Base-by-base conservation (phyloP, 176 grass and related monocot genomes). In the Aegilops sharonensis region DNA sequence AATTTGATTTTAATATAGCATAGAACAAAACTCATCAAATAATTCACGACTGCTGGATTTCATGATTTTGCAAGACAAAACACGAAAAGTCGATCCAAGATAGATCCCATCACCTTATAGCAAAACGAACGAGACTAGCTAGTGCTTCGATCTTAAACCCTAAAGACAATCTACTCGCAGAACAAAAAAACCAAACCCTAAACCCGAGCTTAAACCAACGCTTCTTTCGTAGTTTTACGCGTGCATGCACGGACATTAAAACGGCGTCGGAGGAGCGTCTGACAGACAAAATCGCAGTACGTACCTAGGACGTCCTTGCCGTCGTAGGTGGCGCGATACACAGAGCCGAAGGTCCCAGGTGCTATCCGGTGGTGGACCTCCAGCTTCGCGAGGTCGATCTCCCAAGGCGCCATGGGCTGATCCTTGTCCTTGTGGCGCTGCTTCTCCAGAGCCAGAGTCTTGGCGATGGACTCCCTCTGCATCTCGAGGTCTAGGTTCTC, bases 301-400 rank as follows among this genome's bases (percentile, higher is more conserved):
- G 8, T 75, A 75, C 72, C 72, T 75, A 75, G 42, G 43, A 75
- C 72, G 43, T 50, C 23, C 14, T 9, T 54, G 45, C 73, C 73
- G 15, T 77, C 74, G 74, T 77, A 77, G 27, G 74, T 77, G 15
- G 47, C 74, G 27, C 74, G 74, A 2, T 77, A 56, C 15, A 77
- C 74, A 17, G 47, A 52, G 47, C 74, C 74, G 17, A 77, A 56
- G 8, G 74, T 56, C 47, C 74, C 74, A 8, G 45, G 74, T 5
- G 47, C 50, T 20, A 52, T 54, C 47, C 50, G 15, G 8, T 9
- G 3, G 25, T 56, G 47, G 17, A 77, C 47, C 27, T 56, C 47
- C 0, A 77, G 74, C 27, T 77, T 77, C 25, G 74, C 74, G 47
- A 77, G 74, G 47, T 77, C 47, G 47, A 77, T 77, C 47, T 77